Evolutionary conservation across 768 basidiomycete species (phyloP), one percentile per base, ranked within the genome.

Genomic region (Ramaria sp.): DNA sequence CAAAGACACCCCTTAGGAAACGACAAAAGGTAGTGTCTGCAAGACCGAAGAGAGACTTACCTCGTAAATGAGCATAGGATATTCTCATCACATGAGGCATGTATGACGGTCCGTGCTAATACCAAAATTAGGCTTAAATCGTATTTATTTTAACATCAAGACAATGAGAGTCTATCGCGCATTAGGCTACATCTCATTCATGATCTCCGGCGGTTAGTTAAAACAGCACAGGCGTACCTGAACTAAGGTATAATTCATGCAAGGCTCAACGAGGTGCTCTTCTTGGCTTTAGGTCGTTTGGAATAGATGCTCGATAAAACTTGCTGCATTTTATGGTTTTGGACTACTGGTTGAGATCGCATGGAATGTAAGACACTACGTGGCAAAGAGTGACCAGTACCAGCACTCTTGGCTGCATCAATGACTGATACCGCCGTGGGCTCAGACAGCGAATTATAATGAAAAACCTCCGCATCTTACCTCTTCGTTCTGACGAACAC

Each of bases 171-270:
- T 15, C 30, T 52, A 32, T 60, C 58, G 24, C 64, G 39, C 28
- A 61, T 42, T 28, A 13, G 69, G 68, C 64, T 68, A 57, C 10
- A 50, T 41, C 18, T 24, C 13, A 15, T 24, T 52, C 18, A 37
- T 32, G 18, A 22, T 18, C 32, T 30, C 48, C 3, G 32, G 27
- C 1, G 3, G 24, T 13, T 27, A 27, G 28, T 16, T 42, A 16
- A 22, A 37, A 28, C 16, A 12, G 28, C 36, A n/a, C 3, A 20
- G 22, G 22, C 59, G 28, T 43, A 61, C 64, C 61, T 67, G 61
- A 20, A 69, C 63, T 47, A 72, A 69, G n/a, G 70, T 70, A 57
- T 69, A 69, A 42, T 63, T 57, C 41, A 71, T 32, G 22, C 68
- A 66, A 15, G 67, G 67, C 43, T 69, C 67, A 42, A 68, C 62